Conservation (phyloP, 805 yeast species). For the Nakazawaea laoshanensis region DNA sequence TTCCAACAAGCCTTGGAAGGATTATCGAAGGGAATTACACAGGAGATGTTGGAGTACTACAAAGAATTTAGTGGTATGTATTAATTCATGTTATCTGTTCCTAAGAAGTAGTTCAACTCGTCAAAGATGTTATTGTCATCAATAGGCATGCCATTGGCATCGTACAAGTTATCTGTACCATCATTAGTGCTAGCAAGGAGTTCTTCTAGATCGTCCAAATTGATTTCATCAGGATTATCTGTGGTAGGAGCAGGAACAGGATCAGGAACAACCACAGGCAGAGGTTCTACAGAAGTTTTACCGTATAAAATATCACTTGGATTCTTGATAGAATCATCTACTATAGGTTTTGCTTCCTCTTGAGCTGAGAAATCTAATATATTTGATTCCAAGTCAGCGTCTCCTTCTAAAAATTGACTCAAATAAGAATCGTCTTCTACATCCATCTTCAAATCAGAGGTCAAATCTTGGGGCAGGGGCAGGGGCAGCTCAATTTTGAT, state of each 20-base stretch:
- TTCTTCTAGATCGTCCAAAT: slow-evolving; percentile 10
- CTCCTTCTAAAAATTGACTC: slow-evolving; percentile 10
- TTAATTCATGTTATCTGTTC: neutral
- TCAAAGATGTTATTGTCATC: slow-evolving; percentile 11
- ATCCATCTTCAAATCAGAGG: slow-evolving; percentile 5
- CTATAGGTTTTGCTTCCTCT: too few relatives aligned
- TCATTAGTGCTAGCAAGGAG: slow-evolving; percentile 10
- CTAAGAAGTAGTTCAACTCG: slow-evolving; percentile 11
- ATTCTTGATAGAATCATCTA: slow-evolving; percentile 87
- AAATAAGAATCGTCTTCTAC: slow-evolving; percentile 9
- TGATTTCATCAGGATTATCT: slow-evolving; percentile 3
- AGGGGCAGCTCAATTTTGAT: neutral
- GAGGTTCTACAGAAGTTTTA: slow-evolving; percentile 39
- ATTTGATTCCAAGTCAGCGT: slow-evolving; percentile 2
- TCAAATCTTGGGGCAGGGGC: neutral
- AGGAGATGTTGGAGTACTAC: slow-evolving; percentile 77
- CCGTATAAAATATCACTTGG: slow-evolving; percentile 90
- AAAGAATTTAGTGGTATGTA: slow-evolving; percentile 28
- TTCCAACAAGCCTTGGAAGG: slow-evolving; percentile 63
- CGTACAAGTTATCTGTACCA: slow-evolving; percentile 6
- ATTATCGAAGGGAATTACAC: slow-evolving; percentile 72
- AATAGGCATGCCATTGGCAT: slow-evolving; percentile 5
- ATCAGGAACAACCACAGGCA: neutral
- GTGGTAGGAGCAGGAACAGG: neutral
- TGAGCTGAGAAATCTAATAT: slow-evolving; percentile 9